A percentile compares a stretch with the other conserved stretches of the same genome.
Evolutionary conservation across 148 eudicot species (phyloP).

Genomic region (Fagopyrum tataricum): DNA sequence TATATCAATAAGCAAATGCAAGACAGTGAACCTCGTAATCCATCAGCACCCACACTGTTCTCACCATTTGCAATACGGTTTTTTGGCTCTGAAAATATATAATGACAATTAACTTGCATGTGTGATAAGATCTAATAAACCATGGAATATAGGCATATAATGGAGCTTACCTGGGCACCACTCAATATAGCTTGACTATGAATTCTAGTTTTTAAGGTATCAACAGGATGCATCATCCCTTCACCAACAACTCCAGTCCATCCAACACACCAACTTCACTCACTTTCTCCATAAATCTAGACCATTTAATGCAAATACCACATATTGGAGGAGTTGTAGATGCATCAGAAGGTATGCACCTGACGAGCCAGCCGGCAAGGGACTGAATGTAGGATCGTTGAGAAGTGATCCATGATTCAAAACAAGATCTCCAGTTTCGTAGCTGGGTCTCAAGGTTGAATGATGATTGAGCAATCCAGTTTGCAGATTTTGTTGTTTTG

Average conservation of each 20-base stretch:
- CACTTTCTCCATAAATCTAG: too few species aligned
- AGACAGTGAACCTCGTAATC: conserved; percentile 50
- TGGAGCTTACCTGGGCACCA: conserved; percentile 44
- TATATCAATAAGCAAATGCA: too few species aligned
- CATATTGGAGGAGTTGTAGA: conserved; percentile 26
- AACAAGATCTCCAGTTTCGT: conserved; percentile 74
- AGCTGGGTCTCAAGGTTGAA: conserved; percentile 76
- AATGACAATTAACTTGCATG: background rate
- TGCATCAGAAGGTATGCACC: conserved; percentile 56
- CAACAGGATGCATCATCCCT: conserved; percentile 93
- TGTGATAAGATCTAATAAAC: background rate
- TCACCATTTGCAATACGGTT: conserved; percentile 60
- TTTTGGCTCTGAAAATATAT: conserved; percentile 53
- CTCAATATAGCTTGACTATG: conserved; percentile 74
- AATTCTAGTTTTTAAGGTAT: conserved; percentile 80
- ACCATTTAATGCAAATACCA: conserved; percentile 49
- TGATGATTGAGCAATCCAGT: conserved; percentile 70
- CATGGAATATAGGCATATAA: background rate
- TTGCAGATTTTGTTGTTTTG: conserved; percentile 46
- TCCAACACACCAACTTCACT: conserved; percentile 82
- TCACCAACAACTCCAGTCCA: conserved; percentile 92
- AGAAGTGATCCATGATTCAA: conserved; percentile 77
- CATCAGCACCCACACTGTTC: conserved; percentile 81
- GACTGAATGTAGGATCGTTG: conserved; percentile 76
- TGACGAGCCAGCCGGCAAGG: conserved; percentile 72